phyloP scores from a whole-genome alignment of 306 rosid genomes.

The Medicago ruthenica region DNA sequence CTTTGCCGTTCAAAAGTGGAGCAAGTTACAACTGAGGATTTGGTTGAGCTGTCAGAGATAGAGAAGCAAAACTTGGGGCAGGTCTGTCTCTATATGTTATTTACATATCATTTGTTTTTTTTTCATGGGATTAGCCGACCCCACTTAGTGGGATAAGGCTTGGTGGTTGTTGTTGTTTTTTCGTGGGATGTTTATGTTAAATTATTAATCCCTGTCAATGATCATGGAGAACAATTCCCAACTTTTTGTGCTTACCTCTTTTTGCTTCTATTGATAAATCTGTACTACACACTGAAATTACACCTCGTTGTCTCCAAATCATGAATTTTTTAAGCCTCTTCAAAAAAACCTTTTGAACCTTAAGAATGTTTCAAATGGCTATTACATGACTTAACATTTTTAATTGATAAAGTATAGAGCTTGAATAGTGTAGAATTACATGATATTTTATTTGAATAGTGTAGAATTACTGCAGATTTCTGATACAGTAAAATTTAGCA shows the following conservation, averaged over 20 bases:
- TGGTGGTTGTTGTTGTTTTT: background rate
- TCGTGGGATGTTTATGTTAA: background rate
- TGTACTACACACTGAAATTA: constrained; percentile 9
- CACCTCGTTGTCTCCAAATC: background rate
- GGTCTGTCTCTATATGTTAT: constrained; percentile 56
- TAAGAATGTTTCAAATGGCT: no score
- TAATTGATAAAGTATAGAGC: no score
- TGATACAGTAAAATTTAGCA: no score
- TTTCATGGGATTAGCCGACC: background rate
- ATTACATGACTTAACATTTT: no score
- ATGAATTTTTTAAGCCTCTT: no score
- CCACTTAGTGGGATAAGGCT: no score
- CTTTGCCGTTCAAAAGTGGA: constrained; percentile 85
- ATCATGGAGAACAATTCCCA: constrained; percentile 8
- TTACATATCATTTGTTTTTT: constrained; percentile 15
- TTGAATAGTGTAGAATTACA: no score
- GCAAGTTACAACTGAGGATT: constrained; percentile 77
- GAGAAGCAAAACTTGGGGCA: constrained; percentile 92
- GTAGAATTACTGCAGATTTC: no score
- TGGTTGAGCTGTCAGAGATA: constrained; percentile 93
- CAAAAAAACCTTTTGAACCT: no score
- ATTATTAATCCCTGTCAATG: constrained; percentile 28
- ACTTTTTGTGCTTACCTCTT: background rate
- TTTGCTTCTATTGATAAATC: constrained; percentile 16
- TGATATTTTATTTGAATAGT: no score